Evolutionary conservation across 768 basidiomycete genomes (phyloP).

Genomic region (Mycena polygramma): DNA sequence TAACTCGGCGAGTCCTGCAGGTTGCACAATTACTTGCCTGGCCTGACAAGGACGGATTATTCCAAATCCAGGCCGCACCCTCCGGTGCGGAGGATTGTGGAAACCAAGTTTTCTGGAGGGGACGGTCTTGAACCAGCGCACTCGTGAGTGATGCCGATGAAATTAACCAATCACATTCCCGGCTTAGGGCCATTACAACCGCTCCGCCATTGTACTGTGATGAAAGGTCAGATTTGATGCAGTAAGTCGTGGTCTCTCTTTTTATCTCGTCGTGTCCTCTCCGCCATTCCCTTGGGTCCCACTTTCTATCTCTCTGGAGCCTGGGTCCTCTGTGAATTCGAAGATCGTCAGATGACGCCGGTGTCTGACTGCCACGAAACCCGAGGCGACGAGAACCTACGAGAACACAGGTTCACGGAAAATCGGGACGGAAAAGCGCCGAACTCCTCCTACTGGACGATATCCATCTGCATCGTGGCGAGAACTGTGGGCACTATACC

Average conservation of each 20-base stretch:
- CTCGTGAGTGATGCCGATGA: constrained; percentile 73
- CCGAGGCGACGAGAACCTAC: neutral
- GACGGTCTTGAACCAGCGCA: constrained; percentile 95
- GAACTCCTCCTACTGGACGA: neutral
- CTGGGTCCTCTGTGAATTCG: neutral
- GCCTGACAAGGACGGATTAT: constrained; percentile 88
- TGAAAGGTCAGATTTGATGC: neutral
- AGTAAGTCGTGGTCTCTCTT: neutral
- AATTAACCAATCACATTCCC: constrained; percentile 82
- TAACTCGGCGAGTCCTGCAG: constrained; percentile 90
- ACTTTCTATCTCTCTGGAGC: neutral
- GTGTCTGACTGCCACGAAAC: neutral
- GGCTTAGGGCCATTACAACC: constrained; percentile 87
- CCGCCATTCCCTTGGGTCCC: neutral
- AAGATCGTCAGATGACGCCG: constrained; percentile 5
- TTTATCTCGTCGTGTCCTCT: neutral
- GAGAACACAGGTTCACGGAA: neutral
- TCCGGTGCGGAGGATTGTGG: constrained; percentile 76
- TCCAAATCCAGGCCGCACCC: constrained; percentile 76
- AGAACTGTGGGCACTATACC: neutral
- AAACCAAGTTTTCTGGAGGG: constrained; percentile 96
- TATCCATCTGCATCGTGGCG: constrained; percentile 9
- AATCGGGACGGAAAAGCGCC: neutral
- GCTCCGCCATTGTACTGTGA: constrained; percentile 64
- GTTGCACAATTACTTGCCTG: constrained; percentile 96